A percentile compares a stretch with the other conserved stretches of the same genome.
Conservation (phyloP, 805 yeast species). For the Saccharomycopsis fibuligera region DNA sequence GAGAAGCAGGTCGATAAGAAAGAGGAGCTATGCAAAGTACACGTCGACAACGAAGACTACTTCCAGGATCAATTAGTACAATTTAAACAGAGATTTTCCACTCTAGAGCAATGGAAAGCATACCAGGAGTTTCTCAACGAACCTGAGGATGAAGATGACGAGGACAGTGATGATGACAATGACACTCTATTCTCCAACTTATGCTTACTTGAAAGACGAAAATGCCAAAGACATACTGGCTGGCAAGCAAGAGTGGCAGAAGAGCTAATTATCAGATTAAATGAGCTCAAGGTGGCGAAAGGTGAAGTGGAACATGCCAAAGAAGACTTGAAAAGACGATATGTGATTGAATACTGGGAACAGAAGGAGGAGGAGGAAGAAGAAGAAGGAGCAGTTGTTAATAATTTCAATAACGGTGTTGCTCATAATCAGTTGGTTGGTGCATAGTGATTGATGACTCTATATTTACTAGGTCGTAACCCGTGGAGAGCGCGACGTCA, state of each 20-base stretch:
- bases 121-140: no score
- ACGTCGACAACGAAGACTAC: neutral
- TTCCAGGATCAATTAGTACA: neutral
- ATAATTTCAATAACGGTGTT: no score
- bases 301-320: neutral
- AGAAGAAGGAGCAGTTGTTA: no score
- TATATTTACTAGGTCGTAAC: no score
- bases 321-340: neutral
- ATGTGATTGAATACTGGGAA: constrained; percentile 16
- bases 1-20: neutral
- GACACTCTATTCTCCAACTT: constrained; percentile 21
- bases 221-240: constrained; percentile 49
- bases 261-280: constrained; percentile 7
- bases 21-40: neutral
- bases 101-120: neutral
- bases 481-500: no score
- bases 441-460: no score
- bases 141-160: neutral
- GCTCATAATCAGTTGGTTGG: no score
- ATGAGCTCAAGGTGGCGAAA: constrained; percentile 2
- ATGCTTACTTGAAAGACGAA: constrained; percentile 49
- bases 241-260: constrained; percentile 34
- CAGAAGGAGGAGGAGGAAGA: neutral
- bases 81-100: constrained; percentile 4
- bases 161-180: neutral